phyloP scores from a whole-genome alignment of 2,329 filamentous ascomycete species.

The Geosmithia flava region DNA sequence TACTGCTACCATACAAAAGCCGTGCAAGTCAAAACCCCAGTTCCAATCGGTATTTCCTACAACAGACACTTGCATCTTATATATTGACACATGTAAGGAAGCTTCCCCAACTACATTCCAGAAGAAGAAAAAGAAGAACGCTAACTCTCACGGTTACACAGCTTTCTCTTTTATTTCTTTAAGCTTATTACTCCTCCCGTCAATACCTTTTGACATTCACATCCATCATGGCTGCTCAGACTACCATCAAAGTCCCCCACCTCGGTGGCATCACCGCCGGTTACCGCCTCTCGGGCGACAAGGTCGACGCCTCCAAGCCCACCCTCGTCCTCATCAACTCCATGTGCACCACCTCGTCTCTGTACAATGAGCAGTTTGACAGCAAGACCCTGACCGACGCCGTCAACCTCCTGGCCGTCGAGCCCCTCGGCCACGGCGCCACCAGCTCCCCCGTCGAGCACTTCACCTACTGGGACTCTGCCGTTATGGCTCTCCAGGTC shows the following conservation, averaged over 20 bases:
- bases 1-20: neutral
- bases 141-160: neutral
- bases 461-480: conserved; percentile 44
- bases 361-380: conserved; percentile 30
- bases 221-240: conserved; percentile 21
- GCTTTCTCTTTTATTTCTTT: neutral
- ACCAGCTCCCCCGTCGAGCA: conserved; percentile 27
- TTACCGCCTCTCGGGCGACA: conserved; percentile 26
- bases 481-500: conserved; percentile 41
- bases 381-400: conserved; percentile 23
- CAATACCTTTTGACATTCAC: neutral
- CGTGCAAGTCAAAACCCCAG: neutral
- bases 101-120: neutral
- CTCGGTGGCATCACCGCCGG: conserved; percentile 33
- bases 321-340: conserved; percentile 39
- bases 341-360: conserved; percentile 33
- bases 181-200: neutral
- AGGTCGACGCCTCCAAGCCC: conserved; percentile 35
- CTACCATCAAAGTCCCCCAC: conserved; percentile 32
- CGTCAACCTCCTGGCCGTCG: conserved; percentile 37
- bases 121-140: neutral
- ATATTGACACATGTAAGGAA: neutral
- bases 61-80: neutral
- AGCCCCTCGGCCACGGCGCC: conserved; percentile 38
- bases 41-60: neutral